These are phyloP conservation scores for Akebia trifoliata DNA, from an alignment of 164 flowering plant species.

Conservation along the genomic window DNA sequence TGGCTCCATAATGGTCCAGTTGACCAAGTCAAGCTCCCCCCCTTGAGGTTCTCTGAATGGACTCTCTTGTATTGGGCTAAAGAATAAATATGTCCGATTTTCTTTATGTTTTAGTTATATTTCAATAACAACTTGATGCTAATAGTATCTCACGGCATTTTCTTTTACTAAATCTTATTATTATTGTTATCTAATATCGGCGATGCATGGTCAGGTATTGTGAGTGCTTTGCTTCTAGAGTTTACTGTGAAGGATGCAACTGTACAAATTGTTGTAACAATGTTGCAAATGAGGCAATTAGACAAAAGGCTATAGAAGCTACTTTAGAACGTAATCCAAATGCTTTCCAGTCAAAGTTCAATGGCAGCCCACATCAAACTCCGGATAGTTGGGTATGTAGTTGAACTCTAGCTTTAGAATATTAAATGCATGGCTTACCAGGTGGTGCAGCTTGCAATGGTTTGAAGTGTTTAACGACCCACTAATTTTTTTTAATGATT, in stretches of 20 bases:
- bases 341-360: conserved; percentile 96
- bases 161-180: neutral
- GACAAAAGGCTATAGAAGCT: conserved; percentile 86
- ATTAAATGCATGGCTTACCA: neutral
- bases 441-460: neutral
- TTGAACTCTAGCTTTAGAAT: neutral
- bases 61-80: neutral
- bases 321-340: conserved; percentile 92
- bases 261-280: conserved; percentile 83
- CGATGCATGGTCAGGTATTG: conserved; percentile 62
- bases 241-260: conserved; percentile 95
- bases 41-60: too few relatives aligned
- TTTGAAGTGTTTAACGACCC: neutral
- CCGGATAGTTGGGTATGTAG: conserved; percentile 66
- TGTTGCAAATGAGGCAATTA: conserved; percentile 75
- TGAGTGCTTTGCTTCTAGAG: conserved; percentile 96
- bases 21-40: too few relatives aligned
- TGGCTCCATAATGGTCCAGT: too few relatives aligned
- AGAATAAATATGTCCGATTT: neutral
- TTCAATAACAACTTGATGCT: neutral
- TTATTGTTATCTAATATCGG: neutral
- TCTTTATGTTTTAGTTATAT: neutral
- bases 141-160: neutral
- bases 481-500: neutral
- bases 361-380: conserved; percentile 79